phyloP scores from a whole-genome alignment of 495 filamentous ascomycete species.

The Hypoxylon subgilvum region DNA sequence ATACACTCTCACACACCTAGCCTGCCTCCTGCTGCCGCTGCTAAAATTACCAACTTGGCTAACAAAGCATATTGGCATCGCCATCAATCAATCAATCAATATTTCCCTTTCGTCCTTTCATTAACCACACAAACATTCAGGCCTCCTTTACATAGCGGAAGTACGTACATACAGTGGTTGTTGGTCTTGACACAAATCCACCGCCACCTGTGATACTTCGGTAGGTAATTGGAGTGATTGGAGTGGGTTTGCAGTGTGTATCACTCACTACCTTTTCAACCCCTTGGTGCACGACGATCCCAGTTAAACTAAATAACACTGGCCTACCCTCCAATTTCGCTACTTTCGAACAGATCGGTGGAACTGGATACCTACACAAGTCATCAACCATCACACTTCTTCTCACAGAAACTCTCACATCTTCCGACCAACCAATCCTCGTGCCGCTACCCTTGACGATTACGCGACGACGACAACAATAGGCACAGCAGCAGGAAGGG shows the following conservation, averaged over 20 bases:
- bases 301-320: conserved; percentile 35
- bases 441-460: conserved; percentile 2
- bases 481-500: too few relatives aligned
- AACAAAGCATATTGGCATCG: not conserved
- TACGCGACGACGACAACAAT: conserved; percentile 11
- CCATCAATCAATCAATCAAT: too few relatives aligned
- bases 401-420: conserved; percentile 11
- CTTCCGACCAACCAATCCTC: conserved; percentile 2
- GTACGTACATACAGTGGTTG: too few relatives aligned
- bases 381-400: conserved; percentile 21
- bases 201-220: too few relatives aligned
- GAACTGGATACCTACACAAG: conserved; percentile 21
- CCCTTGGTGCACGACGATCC: conserved; percentile 36
- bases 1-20: too few relatives aligned
- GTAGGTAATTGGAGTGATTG: not conserved
- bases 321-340: conserved; percentile 38
- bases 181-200: too few relatives aligned
- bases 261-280: conserved; percentile 4
- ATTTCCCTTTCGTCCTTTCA: not conserved
- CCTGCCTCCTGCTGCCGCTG: too few relatives aligned
- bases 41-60: too few relatives aligned
- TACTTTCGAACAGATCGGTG: conserved; percentile 21
- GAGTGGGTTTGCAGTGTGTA: conserved; percentile 10
- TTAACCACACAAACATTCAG: too few relatives aligned
- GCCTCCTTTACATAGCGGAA: too few relatives aligned